Base-by-base conservation (phyloP, 306 rosid species). In the Senna siamea region DNA sequence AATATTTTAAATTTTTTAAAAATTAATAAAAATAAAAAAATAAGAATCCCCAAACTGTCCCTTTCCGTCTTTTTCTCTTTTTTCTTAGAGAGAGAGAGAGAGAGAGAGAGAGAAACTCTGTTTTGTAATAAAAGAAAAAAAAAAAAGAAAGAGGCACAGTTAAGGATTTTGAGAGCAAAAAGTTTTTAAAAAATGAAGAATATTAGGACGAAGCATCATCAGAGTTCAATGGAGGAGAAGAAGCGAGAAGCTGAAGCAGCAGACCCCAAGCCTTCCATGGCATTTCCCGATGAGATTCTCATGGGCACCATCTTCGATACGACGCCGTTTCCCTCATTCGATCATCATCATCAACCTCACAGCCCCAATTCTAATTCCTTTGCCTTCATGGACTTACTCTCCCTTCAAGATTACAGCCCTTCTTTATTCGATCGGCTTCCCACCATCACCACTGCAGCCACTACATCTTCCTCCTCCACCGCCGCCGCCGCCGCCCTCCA, bases 261-360 rank as follows among this genome's bases (percentile, higher is more conserved):
- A 43, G 80, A 81, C 68, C 63, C 61, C 50, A 81, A 66, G 59
- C 30, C 30, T 26, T 26, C 30, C 30, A 82, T 85, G 85, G 47
- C 82, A 72, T 86, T 90, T 79, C 61, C 86, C 64, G 94, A 26
- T 26, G 84, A 86, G 76, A 77, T 82, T 85, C 84, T 69, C 8
- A 62, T 7, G 2, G 8, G 57, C 35, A 54, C 66, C 80, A 51
- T 88, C 69, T 89, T 90, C 48, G 93, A 93, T 75, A 69, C 70
- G 56, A 59, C 66, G 13, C 41, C 60, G 28, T 76, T 26, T 18
- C 40, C 76, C 1, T 76, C 92, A 58, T 72, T 52, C 69, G 84
- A 85, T 67, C 70, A 59, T n/a, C 63, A 44, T 10, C 28, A 10
- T 18, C 65, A 37, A 3, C 3, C 30, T 26, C 30, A 26, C n/a